phyloP scores from a whole-genome alignment of 441 rosid species.

The Aquilaria agallochum region DNA sequence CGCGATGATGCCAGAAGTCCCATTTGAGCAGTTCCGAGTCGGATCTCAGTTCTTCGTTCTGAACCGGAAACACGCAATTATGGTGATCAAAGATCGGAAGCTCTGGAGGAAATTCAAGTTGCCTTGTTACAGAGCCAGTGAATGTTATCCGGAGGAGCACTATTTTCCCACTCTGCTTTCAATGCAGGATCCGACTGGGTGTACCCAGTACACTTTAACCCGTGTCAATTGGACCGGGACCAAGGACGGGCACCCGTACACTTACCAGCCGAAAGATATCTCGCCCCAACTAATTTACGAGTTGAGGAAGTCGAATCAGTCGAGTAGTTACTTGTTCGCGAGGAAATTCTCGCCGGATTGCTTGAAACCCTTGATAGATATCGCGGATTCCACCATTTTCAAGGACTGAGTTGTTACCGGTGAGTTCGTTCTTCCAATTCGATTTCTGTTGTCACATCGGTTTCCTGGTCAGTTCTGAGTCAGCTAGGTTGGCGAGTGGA shows the following conservation, averaged over 20 bases:
- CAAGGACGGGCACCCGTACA: slow-evolving; percentile 75
- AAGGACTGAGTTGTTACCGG: slow-evolving; percentile 56
- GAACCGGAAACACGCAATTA: slow-evolving; percentile 52
- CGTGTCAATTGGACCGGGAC: slow-evolving; percentile 82
- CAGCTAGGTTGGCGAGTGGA: no score
- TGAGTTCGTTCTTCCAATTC: slow-evolving; percentile 19
- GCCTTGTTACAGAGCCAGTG: slow-evolving; percentile 49
- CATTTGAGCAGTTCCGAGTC: slow-evolving; percentile 45
- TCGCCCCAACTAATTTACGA: slow-evolving; percentile 44
- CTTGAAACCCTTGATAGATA: slow-evolving; percentile 66
- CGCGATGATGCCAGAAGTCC: slow-evolving; percentile 63
- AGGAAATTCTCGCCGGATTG: slow-evolving; percentile 87
- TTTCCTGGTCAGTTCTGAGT: neutral
- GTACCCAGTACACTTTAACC: slow-evolving; percentile 49
- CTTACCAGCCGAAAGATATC: slow-evolving; percentile 53
- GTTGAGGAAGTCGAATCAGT: slow-evolving; percentile 60
- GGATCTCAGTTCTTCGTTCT: slow-evolving; percentile 75
- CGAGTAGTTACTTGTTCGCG: slow-evolving; percentile 74
- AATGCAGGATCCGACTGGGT: slow-evolving; percentile 51
- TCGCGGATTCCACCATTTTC: slow-evolving; percentile 73
- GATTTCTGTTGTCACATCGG: neutral
- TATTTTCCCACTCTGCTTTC: slow-evolving; percentile 65
- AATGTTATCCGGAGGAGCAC: slow-evolving; percentile 79
- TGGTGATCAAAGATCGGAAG: slow-evolving; percentile 45
- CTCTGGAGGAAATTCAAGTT: slow-evolving; percentile 63